Evolutionary conservation across 306 rosid species (phyloP), one percentile per base, ranked within the genome.

Genomic region (Quercus mongolica): DNA sequence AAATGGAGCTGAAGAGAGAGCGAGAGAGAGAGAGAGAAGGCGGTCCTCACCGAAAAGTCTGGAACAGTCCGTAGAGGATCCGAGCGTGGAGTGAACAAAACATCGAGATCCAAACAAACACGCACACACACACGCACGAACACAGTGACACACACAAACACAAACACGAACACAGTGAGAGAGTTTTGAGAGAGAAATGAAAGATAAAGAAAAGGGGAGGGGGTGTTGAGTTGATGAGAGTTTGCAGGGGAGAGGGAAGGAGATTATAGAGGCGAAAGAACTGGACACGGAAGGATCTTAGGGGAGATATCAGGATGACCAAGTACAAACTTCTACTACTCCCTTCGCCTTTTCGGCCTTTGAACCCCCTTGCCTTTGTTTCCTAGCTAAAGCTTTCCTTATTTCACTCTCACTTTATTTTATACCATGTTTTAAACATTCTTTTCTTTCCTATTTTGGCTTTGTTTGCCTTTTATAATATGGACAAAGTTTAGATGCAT

Each of bases 41-140:
- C 25, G 74, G 74, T 70, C 81, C 88, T 74, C 23, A 89, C 89
- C 87, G 83, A 74, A 85, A 72, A 38, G 80, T 80, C 75, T 69
- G 72, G 63, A 81, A 63, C 57, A 90, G 69, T 20, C 69, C 41
- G 44, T 61, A 77, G 69, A 82, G 23, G 80, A 86, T 85, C 80
- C 81, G 81, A 81, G 78, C 77, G 73, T 68, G 70, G 67, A 86
- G 80, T 79, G 80, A 28, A 71, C 81, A 73, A 74, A 84, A 74
- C 83, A 86, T 75, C 79, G 79, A 63, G 84, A 87, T 83, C 86
- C 81, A n/a, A 12, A 56, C 56, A 67, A 49, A 59, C 23, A 21
- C 7, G 55, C 33, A 4, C 15, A 9, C 73, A 44, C 65, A 59
- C 55, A 52, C 58, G 62, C 46, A 58, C 64, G 44, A 5, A 28